Base-by-base conservation (phyloP, 441 rosid species). In the Cnidoscolus chayamansa region DNA sequence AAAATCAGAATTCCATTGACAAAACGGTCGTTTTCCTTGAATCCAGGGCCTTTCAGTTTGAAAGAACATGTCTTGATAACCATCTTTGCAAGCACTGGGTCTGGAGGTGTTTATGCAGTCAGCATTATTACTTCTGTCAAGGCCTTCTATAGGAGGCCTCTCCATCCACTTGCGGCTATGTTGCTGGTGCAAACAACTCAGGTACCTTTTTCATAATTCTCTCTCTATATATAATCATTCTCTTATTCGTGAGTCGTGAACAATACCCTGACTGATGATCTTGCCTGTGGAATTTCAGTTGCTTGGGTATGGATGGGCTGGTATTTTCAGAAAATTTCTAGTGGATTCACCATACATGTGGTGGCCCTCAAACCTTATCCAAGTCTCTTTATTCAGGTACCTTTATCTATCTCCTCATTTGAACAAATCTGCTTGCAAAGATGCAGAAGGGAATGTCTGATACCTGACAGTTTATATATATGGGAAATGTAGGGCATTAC, bases 221-320 rank as follows among this genome's bases (percentile, higher is more conserved):
- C 37, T 35, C 37, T 35, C 37, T 35, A 35, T 35, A 35, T 35
- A 35, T 35, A 25, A 25, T 35, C 37, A 35, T 35, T 35, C 37
- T 4, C 4, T 35, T 35, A 35, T 4, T 35, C 4, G 37, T 35
- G 25, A 25, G 25, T 25, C 25, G 25, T 25, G 25, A 25, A 25
- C 25, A 25, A 25, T 25, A 25, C 25, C 25, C 25, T 25, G 25
- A 25, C 25, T 25, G 25, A 25, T 25, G 25, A 25, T 74, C 64
- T 19, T 35, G 50, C 7, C 11, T 10, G 59, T 69, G 48, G 10
- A 67, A 51, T 75, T 40, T 68, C 84, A 89, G 95, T 70, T 93
- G 82, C 88, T 91, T 55, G 98, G 97, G 12, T 91, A 93, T 74
- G 97, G 97, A 20, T 91, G 97, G 92, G 98, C 96, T 63, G 96